Evolutionary conservation across 176 grass and related monocot genomes (phyloP), one percentile per base, ranked within the genome.

Genomic region (Poa pratensis): DNA sequence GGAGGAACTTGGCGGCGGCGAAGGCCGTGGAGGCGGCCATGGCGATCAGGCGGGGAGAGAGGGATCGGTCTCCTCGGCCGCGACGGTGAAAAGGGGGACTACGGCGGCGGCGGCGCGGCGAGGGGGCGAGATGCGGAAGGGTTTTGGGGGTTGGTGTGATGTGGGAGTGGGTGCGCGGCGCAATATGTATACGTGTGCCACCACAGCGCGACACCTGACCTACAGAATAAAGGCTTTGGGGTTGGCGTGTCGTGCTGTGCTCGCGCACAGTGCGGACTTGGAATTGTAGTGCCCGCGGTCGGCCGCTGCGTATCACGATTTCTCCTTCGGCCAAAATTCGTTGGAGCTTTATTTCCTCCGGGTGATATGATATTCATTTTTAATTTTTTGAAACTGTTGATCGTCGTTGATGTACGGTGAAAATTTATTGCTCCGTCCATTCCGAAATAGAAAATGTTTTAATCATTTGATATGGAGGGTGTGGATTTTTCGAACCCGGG

Each of bases 11-110:
- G 34, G 87, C 51, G 67, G 89, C 75, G 60, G 89, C 40, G 84
- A 83, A 84, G 18, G 86, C 83, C 79, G 84, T 87, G 87, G 89
- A 66, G 74, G 87, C 89, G 81, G 87, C 89, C 94, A 96, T 96
- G 87, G 86, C 71, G 80, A 84, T 88, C 61, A 17, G 24, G 60
- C 23, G 39, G 26, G 7, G 60, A 40, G 19, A 71, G 3, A 4
- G 45, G 61, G 35, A 11, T 16, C 15, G 19, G 72, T 53, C 48
- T 30, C 24, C 26, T 66, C 82, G 57, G 22, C 52, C 72, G 40
- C 70, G 58, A 15, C 49, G 73, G 59, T 71, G 69, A 5, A 11
- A 17, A 66, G 6, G 61, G 15, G 6, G 14, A 9, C 27, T 16
- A 35, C 78, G 58, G 40, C 75, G 84, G 88, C 79, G 73, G 80